phyloP scores from a whole-genome alignment of 352 stramenopile genomes.

The Paralagenidium karlingii region DNA sequence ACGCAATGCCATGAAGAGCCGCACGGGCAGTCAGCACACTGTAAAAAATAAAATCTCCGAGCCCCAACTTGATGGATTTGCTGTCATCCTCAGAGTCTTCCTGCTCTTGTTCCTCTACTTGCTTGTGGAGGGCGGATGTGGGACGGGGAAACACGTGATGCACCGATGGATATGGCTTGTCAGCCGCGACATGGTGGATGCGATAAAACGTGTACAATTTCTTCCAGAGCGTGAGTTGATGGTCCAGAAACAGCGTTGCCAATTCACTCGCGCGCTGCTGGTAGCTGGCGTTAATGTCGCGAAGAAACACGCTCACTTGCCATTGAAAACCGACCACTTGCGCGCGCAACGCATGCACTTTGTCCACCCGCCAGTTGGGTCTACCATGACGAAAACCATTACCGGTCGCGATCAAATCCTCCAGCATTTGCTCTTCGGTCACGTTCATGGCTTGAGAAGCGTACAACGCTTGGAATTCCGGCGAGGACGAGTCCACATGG shows the following conservation, averaged over 20 bases:
- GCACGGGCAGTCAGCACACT: slow-evolving; percentile 92
- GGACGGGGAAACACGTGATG: slow-evolving; percentile 11
- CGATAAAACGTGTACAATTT: slow-evolving; percentile 30
- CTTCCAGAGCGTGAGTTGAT: slow-evolving; percentile 25
- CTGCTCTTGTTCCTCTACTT: slow-evolving; percentile 11
- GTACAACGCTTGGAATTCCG: slow-evolving; percentile 1
- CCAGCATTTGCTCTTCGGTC: background rate
- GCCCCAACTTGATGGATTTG: slow-evolving; percentile 80
- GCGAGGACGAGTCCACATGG: slow-evolving; percentile 10
- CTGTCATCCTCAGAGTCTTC: slow-evolving; percentile 15
- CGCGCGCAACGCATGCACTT: slow-evolving; percentile 3
- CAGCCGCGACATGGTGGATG: slow-evolving; percentile 12
- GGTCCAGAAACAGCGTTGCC: slow-evolving; percentile 12
- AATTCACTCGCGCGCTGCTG: slow-evolving; percentile 14
- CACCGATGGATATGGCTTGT: slow-evolving; percentile 19
- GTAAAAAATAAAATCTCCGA: slow-evolving; percentile 99
- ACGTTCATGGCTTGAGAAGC: slow-evolving; percentile 4
- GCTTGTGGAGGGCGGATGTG: slow-evolving; percentile 14
- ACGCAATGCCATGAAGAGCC: slow-evolving; percentile 84
- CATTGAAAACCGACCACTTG: slow-evolving; percentile 11
- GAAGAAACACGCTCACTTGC: slow-evolving; percentile 27
- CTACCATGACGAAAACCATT: background rate
- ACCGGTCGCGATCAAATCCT: background rate
- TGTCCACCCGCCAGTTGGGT: background rate
- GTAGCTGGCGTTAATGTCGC: slow-evolving; percentile 20